phyloP scores from a whole-genome alignment of 1,139 yeast genomes.

The Candida neerlandica region DNA sequence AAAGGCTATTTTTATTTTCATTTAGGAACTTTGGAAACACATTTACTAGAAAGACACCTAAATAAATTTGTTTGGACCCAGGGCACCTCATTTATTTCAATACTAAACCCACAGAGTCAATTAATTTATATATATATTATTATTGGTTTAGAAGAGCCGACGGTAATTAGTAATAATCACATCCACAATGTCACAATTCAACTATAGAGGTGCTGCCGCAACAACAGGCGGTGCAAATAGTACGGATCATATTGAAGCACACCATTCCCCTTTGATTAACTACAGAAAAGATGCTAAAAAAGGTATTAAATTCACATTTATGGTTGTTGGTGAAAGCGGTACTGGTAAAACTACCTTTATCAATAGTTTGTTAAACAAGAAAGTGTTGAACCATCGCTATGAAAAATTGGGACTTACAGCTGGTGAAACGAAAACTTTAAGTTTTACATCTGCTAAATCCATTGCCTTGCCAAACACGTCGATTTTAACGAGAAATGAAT shows the following conservation, averaged over 20 bases:
- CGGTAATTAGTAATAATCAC: background rate
- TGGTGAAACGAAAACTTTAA: slow-evolving; percentile 50
- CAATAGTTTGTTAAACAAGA: slow-evolving; percentile 69
- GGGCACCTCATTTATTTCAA: background rate
- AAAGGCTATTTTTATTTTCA: background rate
- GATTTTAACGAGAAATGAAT: slow-evolving; percentile 43
- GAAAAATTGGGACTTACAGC: slow-evolving; percentile 29
- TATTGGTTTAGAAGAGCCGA: background rate
- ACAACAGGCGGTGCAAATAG: no score
- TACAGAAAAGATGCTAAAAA: slow-evolving; percentile 75
- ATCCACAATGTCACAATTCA: background rate
- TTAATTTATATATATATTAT: background rate
- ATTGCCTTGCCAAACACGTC: slow-evolving; percentile 53
- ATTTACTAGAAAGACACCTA: no score
- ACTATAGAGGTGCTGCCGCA: background rate
- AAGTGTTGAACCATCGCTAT: slow-evolving; percentile 61
- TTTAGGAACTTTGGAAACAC: background rate
- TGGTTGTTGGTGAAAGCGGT: slow-evolving; percentile 86
- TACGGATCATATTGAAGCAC: background rate
- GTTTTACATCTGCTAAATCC: slow-evolving; percentile 53
- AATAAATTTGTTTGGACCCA: background rate
- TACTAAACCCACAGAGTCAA: background rate
- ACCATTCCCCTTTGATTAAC: slow-evolving; percentile 50
- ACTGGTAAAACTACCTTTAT: slow-evolving; percentile 87
- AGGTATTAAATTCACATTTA: slow-evolving; percentile 79